Evolutionary conservation across 495 filamentous ascomycete genomes (phyloP).

Genomic region (Hyaloscypha hepaticicola): DNA sequence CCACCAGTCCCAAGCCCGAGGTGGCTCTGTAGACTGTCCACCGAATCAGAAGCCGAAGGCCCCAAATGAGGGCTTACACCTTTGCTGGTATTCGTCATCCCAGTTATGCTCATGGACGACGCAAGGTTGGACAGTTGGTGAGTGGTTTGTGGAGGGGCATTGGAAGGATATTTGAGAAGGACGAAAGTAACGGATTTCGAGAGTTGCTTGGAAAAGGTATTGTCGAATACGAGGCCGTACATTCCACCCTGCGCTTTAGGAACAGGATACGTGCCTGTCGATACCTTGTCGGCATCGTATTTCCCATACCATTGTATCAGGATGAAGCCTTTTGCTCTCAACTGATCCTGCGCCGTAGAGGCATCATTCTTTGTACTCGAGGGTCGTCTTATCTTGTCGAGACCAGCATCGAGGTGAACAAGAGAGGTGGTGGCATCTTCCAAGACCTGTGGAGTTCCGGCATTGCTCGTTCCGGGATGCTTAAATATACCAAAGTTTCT

Average conservation of each 20-base stretch:
- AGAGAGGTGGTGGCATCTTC: conserved; percentile 24
- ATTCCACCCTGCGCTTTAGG: conserved; percentile 72
- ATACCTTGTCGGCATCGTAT: conserved; percentile 95
- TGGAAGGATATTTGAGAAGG: conserved; percentile 87
- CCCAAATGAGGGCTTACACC: conserved; percentile 38
- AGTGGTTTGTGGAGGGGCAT: conserved; percentile 74
- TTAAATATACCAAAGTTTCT: conserved; percentile 97
- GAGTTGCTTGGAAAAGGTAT: conserved; percentile 94
- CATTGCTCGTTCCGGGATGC: conserved; percentile 72
- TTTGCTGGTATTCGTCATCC: conserved; percentile 36
- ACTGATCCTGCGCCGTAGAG: conserved; percentile 72
- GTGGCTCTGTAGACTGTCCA: conserved; percentile 58
- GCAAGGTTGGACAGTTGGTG: conserved; percentile 55
- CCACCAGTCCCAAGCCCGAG: conserved; percentile 10
- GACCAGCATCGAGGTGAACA: conserved; percentile 15
- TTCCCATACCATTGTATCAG: conserved; percentile 87
- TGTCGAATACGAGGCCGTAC: conserved; percentile 97
- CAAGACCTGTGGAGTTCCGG: conserved; percentile 27
- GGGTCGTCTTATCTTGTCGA: conserved; percentile 16
- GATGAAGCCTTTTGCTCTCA: conserved; percentile 82
- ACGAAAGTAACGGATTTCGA: conserved; percentile 95
- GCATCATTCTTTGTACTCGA: conserved; percentile 42
- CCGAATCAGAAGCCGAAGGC: conserved; percentile 47
- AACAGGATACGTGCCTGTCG: conserved; percentile 86
- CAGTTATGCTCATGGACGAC: conserved; percentile 46